Evolutionary conservation across 768 basidiomycete species (phyloP).

Genomic region (Boletus pseudo-olivaceus): DNA sequence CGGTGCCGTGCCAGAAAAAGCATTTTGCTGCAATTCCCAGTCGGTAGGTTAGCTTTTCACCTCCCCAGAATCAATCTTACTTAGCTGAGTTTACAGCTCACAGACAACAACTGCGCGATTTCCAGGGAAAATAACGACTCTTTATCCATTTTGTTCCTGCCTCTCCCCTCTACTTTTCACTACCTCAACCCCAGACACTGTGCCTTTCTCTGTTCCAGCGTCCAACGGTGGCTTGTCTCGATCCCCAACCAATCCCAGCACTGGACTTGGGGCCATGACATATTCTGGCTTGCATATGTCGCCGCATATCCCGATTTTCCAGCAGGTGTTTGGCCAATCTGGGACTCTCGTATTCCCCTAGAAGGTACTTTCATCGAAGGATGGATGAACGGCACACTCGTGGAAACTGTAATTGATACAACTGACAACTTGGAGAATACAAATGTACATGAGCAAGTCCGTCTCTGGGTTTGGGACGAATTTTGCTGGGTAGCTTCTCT

Average conservation of each 20-base stretch:
- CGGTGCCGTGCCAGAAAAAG: no score
- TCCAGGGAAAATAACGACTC: neutral
- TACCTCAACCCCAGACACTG: neutral
- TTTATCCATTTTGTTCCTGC: slow-evolving; percentile 7
- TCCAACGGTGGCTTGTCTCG: neutral
- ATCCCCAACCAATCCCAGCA: neutral
- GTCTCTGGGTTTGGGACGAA: neutral
- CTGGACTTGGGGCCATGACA: neutral
- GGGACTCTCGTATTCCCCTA: no score
- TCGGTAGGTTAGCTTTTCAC: no score
- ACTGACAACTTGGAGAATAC: neutral
- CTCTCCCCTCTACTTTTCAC: neutral
- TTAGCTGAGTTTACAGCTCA: neutral
- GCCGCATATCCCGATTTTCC: neutral
- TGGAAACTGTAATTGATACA: neutral
- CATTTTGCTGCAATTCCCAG: no score
- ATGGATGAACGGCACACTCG: neutral
- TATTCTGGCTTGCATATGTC: neutral
- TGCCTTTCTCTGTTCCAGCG: neutral
- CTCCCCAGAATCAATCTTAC: no score
- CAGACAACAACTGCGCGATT: neutral
- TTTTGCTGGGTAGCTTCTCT: neutral
- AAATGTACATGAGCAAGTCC: neutral
- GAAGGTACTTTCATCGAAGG: neutral
- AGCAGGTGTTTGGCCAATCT: no score